Conservation (phyloP, 495 filamentous ascomycete species). For the Mytilinidion resinicola region DNA sequence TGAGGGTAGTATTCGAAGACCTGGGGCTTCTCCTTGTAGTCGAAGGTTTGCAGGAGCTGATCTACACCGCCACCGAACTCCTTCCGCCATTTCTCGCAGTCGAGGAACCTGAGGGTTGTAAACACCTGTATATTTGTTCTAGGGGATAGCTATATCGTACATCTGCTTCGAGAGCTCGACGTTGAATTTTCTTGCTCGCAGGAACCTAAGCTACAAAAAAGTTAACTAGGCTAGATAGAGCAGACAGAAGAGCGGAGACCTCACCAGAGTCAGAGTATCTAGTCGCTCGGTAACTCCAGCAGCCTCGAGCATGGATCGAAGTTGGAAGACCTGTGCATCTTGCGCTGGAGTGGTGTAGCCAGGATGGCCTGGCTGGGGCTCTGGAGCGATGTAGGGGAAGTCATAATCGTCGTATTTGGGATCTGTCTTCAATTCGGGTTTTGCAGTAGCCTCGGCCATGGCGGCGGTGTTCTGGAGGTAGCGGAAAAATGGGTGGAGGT, state of each 20-base stretch:
- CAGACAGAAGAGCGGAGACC: slow-evolving; percentile 16
- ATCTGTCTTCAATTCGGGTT: slow-evolving; percentile 53
- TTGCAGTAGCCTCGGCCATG: slow-evolving; percentile 19
- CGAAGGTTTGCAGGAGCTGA: slow-evolving; percentile 70
- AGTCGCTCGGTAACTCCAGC: slow-evolving; percentile 77
- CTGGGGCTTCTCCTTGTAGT: slow-evolving; percentile 79
- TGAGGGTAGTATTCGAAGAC: slow-evolving; percentile 94
- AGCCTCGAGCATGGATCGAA: slow-evolving; percentile 76
- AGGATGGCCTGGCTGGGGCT: slow-evolving; percentile 67
- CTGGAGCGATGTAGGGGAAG: slow-evolving; percentile 72
- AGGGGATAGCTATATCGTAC: slow-evolving; percentile 44
- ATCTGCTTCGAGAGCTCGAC: slow-evolving; percentile 77
- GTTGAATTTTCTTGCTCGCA: slow-evolving; percentile 93
- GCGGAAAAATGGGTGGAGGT: neutral
- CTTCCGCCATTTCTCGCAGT: slow-evolving; percentile 86
- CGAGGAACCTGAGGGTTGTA: slow-evolving; percentile 64
- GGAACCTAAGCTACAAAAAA: slow-evolving; percentile 64
- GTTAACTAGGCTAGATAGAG: slow-evolving; percentile 6
- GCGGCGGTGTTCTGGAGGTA: neutral
- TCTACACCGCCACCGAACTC: slow-evolving; percentile 71
- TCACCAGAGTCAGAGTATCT: slow-evolving; percentile 82
- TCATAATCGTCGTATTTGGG: slow-evolving; percentile 96
- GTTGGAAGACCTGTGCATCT: slow-evolving; percentile 81
- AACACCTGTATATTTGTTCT: neutral
- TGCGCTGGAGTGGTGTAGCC: slow-evolving; percentile 82